Base-by-base conservation (phyloP, 2,329 filamentous ascomycete species). In the Celoporthe dispersa region DNA sequence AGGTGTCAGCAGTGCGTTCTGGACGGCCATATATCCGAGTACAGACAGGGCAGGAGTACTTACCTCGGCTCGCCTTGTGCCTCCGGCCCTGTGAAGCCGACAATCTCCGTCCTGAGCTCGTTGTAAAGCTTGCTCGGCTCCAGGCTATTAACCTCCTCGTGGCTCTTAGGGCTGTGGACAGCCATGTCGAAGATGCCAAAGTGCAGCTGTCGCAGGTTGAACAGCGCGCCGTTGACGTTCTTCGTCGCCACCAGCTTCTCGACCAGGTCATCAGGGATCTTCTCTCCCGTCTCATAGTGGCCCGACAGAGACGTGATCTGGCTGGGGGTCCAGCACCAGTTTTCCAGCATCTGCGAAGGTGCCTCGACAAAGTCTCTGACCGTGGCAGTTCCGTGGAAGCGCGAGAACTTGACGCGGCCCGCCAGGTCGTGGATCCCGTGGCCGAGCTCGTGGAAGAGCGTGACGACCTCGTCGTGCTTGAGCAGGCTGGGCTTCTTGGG, bases 171-270 rank as follows among this genome's bases (percentile, higher is more conserved):
- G 37, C 89, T 88, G 80, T 96, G 93, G 2, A 95, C 86, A 0
- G 89, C 88, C 92, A 96, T 95, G 78, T 96, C 92, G 75, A 93
- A 95, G 71, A 93, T 91, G 53, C 92, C 93, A 76, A 94, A 94
- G 79, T 94, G 89, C 57, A 96, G 83, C 80, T 95, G 93, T 55
- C 91, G 86, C 37, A 95, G 85, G 77, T 94, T 94, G 81, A 92
- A 92, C 6, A 94, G 86, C 0, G 92, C 92, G 71, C 90, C 92
- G 78, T 95, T 95, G 77, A 95, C 90, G 75, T 94, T 91, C 81
- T 94, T 93, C 19, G 92, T 94, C 64, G 85, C 86, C 76, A 96
- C 90, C 71, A 94, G 86, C 78, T 90, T 92, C 75, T 90, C 84
- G 69, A 94, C 90, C 25, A 96, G 84, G 19, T 91, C 90, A 74